Percentiles rank a stretch among this genome's conserved stretches.
phyloP scores from a whole-genome alignment of 192 early-diverging fungal species.

The Phycomyces nitens region DNA sequence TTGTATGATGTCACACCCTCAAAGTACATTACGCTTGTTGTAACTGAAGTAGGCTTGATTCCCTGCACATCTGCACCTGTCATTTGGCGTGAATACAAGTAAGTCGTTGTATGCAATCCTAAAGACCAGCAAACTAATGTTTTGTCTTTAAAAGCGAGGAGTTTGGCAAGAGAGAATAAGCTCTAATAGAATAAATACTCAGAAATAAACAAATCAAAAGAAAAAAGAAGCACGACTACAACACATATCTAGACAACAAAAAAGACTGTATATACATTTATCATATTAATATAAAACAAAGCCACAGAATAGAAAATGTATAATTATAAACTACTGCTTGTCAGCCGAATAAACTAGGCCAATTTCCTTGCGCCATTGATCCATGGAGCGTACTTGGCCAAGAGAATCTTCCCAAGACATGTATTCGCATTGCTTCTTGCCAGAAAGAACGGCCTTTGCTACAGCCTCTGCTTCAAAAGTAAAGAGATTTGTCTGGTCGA shows the following conservation, averaged over 20 bases:
- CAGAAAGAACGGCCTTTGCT: constrained; percentile 20
- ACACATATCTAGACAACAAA: too few species aligned
- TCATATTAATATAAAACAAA: too few species aligned
- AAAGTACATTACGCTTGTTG: constrained; percentile 84
- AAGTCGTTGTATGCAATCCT: constrained; percentile 5
- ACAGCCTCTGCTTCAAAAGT: constrained; percentile 29
- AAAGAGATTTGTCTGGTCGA: constrained; percentile 24
- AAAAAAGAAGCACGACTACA: too few species aligned
- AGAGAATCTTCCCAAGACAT: constrained; percentile 35
- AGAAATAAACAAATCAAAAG: too few species aligned
- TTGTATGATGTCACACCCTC: constrained; percentile 95
- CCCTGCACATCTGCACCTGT: constrained; percentile 86
- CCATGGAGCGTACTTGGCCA: constrained; percentile 31
- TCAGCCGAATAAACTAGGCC: constrained; percentile 28
- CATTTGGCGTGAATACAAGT: constrained; percentile 45
- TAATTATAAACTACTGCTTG: background rate
- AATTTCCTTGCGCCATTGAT: constrained; percentile 32
- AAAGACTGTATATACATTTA: too few species aligned
- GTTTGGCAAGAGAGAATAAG: constrained; percentile 17
- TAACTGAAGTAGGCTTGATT: constrained; percentile 90
- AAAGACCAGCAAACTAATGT: too few species aligned
- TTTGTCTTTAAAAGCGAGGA: constrained; percentile 32
- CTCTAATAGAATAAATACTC: too few species aligned
- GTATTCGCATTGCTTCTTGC: constrained; percentile 15
- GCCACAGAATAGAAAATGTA: too few species aligned